Evolutionary conservation across 176 grass and related monocot species (phyloP).

Genomic region (Eleusine indica): DNA sequence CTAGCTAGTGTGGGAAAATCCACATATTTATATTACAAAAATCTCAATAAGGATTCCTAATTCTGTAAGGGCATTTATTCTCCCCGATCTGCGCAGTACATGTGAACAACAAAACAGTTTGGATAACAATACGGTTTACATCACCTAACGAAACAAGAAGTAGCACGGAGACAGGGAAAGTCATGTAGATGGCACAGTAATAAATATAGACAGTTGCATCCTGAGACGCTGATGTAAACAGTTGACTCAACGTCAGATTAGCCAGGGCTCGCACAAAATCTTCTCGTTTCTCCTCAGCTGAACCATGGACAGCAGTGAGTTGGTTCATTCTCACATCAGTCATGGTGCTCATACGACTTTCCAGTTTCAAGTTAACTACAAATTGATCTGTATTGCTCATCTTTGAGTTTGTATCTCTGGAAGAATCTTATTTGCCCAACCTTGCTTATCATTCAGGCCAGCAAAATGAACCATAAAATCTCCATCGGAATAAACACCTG

Average conservation of each 20-base stretch:
- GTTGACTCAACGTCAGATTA: neutral
- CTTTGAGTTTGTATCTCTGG: constrained; percentile 28
- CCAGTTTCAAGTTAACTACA: neutral
- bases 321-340: neutral
- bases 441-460: constrained; percentile 74
- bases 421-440: constrained; percentile 68
- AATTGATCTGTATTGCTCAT: constrained; percentile 29
- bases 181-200: neutral
- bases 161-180: neutral
- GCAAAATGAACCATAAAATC: constrained; percentile 94
- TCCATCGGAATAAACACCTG: constrained; percentile 89
- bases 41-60: too few species aligned
- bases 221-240: neutral
- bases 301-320: neutral
- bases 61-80: too few species aligned
- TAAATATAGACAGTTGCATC: neutral
- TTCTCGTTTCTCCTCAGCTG: neutral
- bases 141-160: neutral
- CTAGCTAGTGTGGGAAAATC: too few species aligned
- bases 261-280: neutral
- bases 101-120: too few species aligned
- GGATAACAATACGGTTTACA: neutral
- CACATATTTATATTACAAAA: too few species aligned
- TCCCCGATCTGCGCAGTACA: too few species aligned
- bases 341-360: neutral